Base-by-base conservation (phyloP, 371 early-diverging fungal genomes). In the Mucor velutinosus region DNA sequence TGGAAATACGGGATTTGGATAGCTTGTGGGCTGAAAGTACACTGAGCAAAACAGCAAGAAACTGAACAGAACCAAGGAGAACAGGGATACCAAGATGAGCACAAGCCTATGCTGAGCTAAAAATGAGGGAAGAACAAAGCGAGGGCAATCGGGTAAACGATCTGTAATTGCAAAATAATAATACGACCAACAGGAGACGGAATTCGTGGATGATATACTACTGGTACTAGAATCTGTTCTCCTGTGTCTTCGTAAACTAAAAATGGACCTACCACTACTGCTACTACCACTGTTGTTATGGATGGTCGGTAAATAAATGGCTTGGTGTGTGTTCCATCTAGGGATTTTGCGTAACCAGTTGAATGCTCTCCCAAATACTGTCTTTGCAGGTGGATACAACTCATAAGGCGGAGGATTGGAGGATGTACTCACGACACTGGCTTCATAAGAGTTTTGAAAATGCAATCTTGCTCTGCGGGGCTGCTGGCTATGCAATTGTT, bases 361-460 rank as follows among this genome's bases (percentile, higher is more conserved):
- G 60, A 62, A 77, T n/a, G 71, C 62, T 45, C 83, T 74, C 11
- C 83, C 80, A 43, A 72, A 56, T 12, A 75, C 47, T 15, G 78
- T 76, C 37, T 73, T 80, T 33, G 83, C 83, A 37, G 79, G 83
- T 29, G 83, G 80, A 65, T 83, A 83, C 19, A 80, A 47, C 56
- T 83, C 80, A 49, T 83, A 83, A 23, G 83, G 80, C 43, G 83
- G 83, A 25, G 83, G 83, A 15, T 78, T 76, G 11, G 79, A 78
- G 61, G 78, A 77, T 0, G 76, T 80, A 41, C 80, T 83, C 1
- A 83, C 64, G 1, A 76, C 72, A 39, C 83, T 83, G 21, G 77
- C 73, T 61, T 76, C 69, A 35, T 69, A 73, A 5, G 73, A 71
- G 25, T 43, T 63, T 39, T 62, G 58, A 29, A 59, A 32, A 5